Conservation (phyloP, 169 alveolate species). For the Plasmodium knowlesi region DNA sequence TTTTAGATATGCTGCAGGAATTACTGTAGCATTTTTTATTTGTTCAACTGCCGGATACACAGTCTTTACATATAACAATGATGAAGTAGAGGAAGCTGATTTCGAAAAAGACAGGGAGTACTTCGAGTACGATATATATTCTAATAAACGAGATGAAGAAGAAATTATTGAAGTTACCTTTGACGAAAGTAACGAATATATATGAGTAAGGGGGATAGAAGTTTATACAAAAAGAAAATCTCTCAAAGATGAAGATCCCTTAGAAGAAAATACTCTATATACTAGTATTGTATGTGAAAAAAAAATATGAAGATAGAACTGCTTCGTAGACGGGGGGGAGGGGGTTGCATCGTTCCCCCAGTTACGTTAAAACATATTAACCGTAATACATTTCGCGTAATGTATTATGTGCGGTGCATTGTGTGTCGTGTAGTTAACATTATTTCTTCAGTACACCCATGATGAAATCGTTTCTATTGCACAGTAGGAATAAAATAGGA, state of each 20-base stretch:
- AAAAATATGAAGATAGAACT: too few species aligned
- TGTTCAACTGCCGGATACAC: slow-evolving; percentile 17
- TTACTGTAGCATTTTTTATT: not conserved
- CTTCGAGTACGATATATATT: not conserved
- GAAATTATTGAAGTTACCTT: slow-evolving; percentile 17
- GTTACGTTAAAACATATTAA: too few species aligned
- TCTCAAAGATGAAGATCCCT: too few species aligned
- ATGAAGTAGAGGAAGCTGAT: not conserved
- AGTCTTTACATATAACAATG: not conserved
- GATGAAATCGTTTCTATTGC: too few species aligned
- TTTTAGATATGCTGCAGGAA: slow-evolving; percentile 14
- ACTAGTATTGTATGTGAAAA: too few species aligned
- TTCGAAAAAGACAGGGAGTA: not conserved
- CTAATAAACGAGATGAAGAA: not conserved
- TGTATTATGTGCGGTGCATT: too few species aligned
- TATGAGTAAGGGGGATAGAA: not conserved
- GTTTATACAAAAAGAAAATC: not conserved
- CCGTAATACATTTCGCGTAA: too few species aligned
- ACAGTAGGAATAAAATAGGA: not conserved
- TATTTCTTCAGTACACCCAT: too few species aligned
- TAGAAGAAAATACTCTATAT: too few species aligned
- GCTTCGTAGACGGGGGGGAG: too few species aligned
- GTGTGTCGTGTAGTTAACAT: too few species aligned
- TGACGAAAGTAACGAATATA: not conserved
- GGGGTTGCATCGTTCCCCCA: too few species aligned